phyloP scores from a whole-genome alignment of 106 monocot species.

The Apostasia ramifera region DNA sequence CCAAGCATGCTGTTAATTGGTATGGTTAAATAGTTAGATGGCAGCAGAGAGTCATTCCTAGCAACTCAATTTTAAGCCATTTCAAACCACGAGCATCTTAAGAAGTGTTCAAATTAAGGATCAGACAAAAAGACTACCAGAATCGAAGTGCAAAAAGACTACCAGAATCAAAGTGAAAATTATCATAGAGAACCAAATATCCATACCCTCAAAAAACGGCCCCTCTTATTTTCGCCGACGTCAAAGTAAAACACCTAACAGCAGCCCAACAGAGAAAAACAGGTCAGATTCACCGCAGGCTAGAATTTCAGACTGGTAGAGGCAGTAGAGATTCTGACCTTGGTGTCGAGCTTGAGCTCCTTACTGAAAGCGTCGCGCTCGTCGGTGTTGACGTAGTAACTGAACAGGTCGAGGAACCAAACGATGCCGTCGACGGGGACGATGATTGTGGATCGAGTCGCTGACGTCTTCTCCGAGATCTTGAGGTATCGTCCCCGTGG shows the following conservation, averaged over 20 bases:
- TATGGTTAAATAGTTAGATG: too few species aligned
- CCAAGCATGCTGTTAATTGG: too few species aligned
- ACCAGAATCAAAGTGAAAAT: not conserved
- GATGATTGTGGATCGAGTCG: constrained; percentile 83
- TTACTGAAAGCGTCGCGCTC: constrained; percentile 67
- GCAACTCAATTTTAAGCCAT: not conserved
- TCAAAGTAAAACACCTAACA: constrained; percentile 85
- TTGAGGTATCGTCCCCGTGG: constrained; percentile 76
- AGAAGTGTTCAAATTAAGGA: not conserved
- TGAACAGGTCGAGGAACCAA: constrained; percentile 78
- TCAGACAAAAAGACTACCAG: not conserved
- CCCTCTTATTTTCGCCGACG: constrained; percentile 84
- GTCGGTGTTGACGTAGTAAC: constrained; percentile 46
- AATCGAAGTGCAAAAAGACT: not conserved
- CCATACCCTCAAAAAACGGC: constrained; percentile 82
- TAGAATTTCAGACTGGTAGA: constrained; percentile 7
- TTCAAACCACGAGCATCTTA: not conserved
- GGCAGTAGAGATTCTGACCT: constrained; percentile 28
- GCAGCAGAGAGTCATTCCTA: not conserved
- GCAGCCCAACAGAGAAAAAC: constrained; percentile 3
- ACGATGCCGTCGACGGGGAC: constrained; percentile 59
- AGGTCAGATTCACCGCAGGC: constrained; percentile 6
- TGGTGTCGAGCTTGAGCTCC: constrained; percentile 84
- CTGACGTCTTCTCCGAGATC: constrained; percentile 95
- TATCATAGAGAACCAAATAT: not conserved